These are phyloP conservation scores for Amoeboaphelidium protococcarum DNA, from an alignment of 371 early-diverging fungal genomes.

Conservation along the genomic window DNA sequence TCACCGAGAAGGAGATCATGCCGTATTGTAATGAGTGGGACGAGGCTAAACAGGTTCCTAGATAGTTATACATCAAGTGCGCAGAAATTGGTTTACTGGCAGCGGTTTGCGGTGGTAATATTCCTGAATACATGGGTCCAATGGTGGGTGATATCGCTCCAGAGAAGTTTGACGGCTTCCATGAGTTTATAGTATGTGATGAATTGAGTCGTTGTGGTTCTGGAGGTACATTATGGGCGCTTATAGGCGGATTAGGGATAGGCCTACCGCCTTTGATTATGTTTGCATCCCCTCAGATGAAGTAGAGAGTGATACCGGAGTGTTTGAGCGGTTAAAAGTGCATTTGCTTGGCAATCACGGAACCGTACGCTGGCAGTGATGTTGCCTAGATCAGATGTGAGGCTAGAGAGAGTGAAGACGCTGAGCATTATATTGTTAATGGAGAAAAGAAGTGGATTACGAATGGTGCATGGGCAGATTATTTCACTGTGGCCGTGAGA, in stretches of 20 bases:
- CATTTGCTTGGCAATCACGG: conserved; percentile 35
- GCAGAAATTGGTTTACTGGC: conserved; percentile 8
- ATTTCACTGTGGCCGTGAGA: conserved; percentile 32
- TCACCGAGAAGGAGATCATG: conserved; percentile 50
- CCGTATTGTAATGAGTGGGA: conserved; percentile 61
- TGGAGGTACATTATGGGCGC: conserved; percentile 58
- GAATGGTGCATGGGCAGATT: conserved; percentile 58
- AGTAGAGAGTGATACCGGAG: conserved; percentile 32
- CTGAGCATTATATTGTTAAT: conserved; percentile 39
- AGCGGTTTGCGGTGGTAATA: conserved; percentile 11
- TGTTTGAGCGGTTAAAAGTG: conserved; percentile 41
- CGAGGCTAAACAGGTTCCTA: conserved; percentile 45
- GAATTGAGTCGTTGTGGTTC: conserved; percentile 57
- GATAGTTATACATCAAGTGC: conserved; percentile 27
- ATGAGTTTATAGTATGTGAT: conserved; percentile 36
- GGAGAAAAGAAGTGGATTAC: conserved; percentile 58
- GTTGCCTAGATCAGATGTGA: conserved; percentile 41
- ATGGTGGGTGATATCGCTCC: conserved; percentile 18
- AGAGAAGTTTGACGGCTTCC: conserved; percentile 43
- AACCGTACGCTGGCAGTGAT: conserved; percentile 45
- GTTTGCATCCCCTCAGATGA: conserved; percentile 37
- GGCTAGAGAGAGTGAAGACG: conserved; percentile 38
- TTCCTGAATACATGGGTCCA: conserved; percentile 10
- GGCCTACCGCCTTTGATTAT: conserved; percentile 57
- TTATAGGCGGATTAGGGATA: conserved; percentile 43